Evolutionary conservation across 306 rosid species (phyloP).

Genomic region (Hippophae rhamnoides): DNA sequence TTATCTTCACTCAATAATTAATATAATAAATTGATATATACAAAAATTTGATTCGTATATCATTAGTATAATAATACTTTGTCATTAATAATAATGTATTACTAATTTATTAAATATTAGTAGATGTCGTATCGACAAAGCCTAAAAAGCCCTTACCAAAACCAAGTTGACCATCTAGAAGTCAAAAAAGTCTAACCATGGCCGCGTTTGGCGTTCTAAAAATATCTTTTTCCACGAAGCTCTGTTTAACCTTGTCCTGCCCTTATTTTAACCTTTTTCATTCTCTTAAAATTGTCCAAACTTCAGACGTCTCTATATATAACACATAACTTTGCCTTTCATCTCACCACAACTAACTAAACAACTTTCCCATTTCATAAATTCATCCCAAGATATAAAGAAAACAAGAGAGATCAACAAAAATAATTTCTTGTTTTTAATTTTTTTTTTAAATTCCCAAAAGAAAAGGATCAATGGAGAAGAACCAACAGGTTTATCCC

Average conservation of each 20-base stretch:
- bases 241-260: not conserved
- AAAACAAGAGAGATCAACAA: not conserved
- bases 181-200: slow-evolving; percentile 2
- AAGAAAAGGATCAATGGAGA: slow-evolving; percentile 16
- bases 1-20: too few species aligned
- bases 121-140: too few species aligned
- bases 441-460: not conserved
- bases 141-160: not conserved
- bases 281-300: not conserved
- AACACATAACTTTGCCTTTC: not conserved
- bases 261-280: not conserved
- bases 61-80: too few species aligned
- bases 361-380: not conserved
- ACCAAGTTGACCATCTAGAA: slow-evolving; percentile 11
- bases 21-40: too few species aligned
- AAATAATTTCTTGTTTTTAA: not conserved
- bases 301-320: slow-evolving; percentile 6
- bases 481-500: slow-evolving; percentile 14
- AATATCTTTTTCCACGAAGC: slow-evolving; percentile 6
- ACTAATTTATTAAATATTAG: too few species aligned
- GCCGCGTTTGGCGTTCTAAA: slow-evolving; percentile 14
- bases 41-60: too few species aligned
- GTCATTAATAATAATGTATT: too few species aligned
- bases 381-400: not conserved
- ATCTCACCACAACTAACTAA: slow-evolving; percentile 7